Conservation (phyloP, 179 eudicot species). For the Actinidia chinensis region DNA sequence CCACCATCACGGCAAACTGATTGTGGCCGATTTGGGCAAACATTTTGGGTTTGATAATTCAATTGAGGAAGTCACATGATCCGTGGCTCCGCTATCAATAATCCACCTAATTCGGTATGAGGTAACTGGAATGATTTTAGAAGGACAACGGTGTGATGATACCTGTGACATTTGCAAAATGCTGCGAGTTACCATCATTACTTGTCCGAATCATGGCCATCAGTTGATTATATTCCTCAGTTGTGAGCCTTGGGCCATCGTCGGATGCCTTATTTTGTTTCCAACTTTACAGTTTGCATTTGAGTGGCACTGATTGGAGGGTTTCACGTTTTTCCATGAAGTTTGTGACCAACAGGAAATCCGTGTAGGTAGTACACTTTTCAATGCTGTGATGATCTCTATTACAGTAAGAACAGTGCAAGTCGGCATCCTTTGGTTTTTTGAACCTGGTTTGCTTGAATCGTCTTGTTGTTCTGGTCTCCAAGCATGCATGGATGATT, state of each 20-base stretch:
- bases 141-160: background rate
- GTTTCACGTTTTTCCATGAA: too few relatives aligned
- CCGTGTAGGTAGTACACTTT: too few relatives aligned
- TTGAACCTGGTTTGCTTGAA: too few relatives aligned
- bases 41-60: background rate
- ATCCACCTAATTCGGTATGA: background rate
- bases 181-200: conserved; percentile 9
- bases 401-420: too few relatives aligned
- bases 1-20: background rate
- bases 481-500: too few relatives aligned
- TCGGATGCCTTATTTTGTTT: too few relatives aligned
- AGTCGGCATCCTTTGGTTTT: too few relatives aligned
- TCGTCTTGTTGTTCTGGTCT: too few relatives aligned
- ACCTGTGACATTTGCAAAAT: conserved; percentile 4
- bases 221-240: conserved; percentile 10
- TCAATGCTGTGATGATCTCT: too few relatives aligned
- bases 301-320: too few relatives aligned
- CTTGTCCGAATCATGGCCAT: background rate
- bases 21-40: background rate
- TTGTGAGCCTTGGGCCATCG: conserved; percentile 8
- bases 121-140: background rate
- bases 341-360: too few relatives aligned
- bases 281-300: too few relatives aligned
- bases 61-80: conserved; percentile 5
- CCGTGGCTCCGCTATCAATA: conserved; percentile 14